These are phyloP conservation scores for Vitis cinerea DNA, from an alignment of 164 flowering plant species.

Conservation along the genomic window DNA sequence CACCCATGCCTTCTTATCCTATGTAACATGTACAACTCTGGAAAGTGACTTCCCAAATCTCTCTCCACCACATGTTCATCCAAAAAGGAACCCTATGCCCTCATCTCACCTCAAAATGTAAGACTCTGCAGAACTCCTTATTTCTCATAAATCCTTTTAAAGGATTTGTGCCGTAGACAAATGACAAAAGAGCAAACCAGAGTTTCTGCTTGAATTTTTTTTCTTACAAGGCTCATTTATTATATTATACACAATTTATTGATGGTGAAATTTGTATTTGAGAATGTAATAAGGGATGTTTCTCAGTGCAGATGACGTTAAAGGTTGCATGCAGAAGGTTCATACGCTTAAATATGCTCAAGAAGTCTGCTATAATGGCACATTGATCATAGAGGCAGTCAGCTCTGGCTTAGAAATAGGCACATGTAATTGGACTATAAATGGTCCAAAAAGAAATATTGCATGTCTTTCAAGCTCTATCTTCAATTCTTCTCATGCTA, in stretches of 20 bases:
- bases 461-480: constrained; percentile 62
- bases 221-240: too few species aligned
- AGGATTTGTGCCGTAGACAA: too few species aligned
- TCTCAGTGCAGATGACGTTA: constrained; percentile 81
- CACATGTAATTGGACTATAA: constrained; percentile 76
- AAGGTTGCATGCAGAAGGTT: constrained; percentile 62
- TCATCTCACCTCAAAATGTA: too few species aligned
- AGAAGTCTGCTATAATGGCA: constrained; percentile 77
- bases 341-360: constrained; percentile 74
- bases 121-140: too few species aligned
- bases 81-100: too few species aligned
- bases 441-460: constrained; percentile 47
- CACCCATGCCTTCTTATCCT: too few species aligned
- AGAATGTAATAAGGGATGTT: constrained; percentile 5
- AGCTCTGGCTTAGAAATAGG: constrained; percentile 95
- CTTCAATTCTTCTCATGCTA: constrained; percentile 57
- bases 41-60: too few species aligned
- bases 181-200: too few species aligned
- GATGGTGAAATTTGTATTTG: neutral
- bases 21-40: too few species aligned
- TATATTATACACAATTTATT: neutral
- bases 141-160: too few species aligned
- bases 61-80: too few species aligned
- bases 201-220: too few species aligned
- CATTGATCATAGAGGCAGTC: constrained; percentile 58